phyloP scores from a whole-genome alignment of 257 asterid genomes.

The Salvia miltiorrhiza region DNA sequence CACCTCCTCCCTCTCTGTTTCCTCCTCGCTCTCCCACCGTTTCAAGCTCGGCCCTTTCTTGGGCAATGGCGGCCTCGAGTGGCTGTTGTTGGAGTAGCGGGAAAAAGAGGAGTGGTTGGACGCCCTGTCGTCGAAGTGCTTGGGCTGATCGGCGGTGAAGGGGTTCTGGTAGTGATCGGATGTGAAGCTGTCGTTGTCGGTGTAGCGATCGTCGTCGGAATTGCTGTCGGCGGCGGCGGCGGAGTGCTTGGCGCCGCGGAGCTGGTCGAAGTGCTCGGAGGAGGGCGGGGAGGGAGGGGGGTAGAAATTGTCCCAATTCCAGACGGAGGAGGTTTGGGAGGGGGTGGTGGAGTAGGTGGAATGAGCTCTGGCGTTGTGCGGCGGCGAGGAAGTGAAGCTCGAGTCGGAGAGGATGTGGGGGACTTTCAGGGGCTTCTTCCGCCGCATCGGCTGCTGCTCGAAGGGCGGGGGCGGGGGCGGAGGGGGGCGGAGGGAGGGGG shows the following conservation, averaged over 20 bases:
- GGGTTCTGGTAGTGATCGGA: slow-evolving; percentile 33
- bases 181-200: slow-evolving; percentile 34
- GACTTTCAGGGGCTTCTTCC: slow-evolving; percentile 48
- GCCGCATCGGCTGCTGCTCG: slow-evolving; percentile 38
- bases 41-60: slow-evolving; percentile 33
- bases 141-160: slow-evolving; percentile 19
- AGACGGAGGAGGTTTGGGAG: slow-evolving; percentile 83
- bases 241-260: slow-evolving; percentile 34
- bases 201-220: slow-evolving; percentile 31
- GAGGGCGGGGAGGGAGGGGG: slow-evolving; percentile 97
- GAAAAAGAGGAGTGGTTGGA: slow-evolving; percentile 55
- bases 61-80: slow-evolving; percentile 16
- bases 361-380: slow-evolving; percentile 51
- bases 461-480: slow-evolving; percentile 43
- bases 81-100: slow-evolving; percentile 36
- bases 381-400: slow-evolving; percentile 71
- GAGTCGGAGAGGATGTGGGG: slow-evolving; percentile 93
- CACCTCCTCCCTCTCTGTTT: slow-evolving; percentile 89
- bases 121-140: slow-evolving; percentile 58
- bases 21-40: slow-evolving; percentile 64
- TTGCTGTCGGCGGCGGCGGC: slow-evolving; percentile 20
- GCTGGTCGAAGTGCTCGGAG: slow-evolving; percentile 71
- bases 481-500: slow-evolving; percentile 42
- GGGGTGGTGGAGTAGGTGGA: slow-evolving; percentile 79
- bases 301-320: slow-evolving; percentile 96